Evolutionary conservation across 148 eudicot genomes (phyloP), one percentile per base, ranked within the genome.

Genomic region (Fagopyrum tataricum): DNA sequence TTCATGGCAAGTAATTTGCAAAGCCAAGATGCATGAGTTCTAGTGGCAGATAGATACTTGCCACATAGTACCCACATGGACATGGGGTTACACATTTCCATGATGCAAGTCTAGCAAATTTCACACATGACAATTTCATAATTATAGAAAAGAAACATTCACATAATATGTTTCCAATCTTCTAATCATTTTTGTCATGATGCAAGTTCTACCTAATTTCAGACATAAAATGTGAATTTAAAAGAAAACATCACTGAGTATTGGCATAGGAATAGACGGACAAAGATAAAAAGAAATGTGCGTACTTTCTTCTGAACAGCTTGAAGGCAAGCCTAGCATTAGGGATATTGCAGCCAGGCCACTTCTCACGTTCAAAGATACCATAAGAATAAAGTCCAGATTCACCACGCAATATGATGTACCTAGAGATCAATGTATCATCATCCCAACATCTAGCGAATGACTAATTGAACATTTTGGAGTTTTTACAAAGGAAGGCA

Each of bases 291-390:
- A 58, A 73, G 2, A 41, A 18, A 15, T 26, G 0, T 20, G 37
- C 67, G 40, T 81, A 84, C 87, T 74, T 77, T 37, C 70, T 75
- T 68, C 83, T 59, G 66, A 75, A 80, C 72, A 90, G 84, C 85
- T 93, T 89, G 81, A 93, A 87, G 41, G 87, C 89, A 14, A 89
- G 81, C 77, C 97, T 88, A 41, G 84, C 84, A 77, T 90, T 79
- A 7, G 79, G 87, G 73, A 92, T 77, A 51, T 72, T 76, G 31
- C 85, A 51, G 73, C 77, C 82, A 72, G 88, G 90, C 90, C 90
- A 93, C 44, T 83, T 87, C 48, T 80, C 76, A 9, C 89, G 84
- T 73, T 90, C 92, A 40, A 86, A 81, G 67, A 86, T 89, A 39
- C 85, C 82, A 24, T 93, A 90, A 0, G 98, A 76, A 51, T 88